Conservation (phyloP, 2,329 filamentous ascomycete species). For the Davidsoniella eucalypti region DNA sequence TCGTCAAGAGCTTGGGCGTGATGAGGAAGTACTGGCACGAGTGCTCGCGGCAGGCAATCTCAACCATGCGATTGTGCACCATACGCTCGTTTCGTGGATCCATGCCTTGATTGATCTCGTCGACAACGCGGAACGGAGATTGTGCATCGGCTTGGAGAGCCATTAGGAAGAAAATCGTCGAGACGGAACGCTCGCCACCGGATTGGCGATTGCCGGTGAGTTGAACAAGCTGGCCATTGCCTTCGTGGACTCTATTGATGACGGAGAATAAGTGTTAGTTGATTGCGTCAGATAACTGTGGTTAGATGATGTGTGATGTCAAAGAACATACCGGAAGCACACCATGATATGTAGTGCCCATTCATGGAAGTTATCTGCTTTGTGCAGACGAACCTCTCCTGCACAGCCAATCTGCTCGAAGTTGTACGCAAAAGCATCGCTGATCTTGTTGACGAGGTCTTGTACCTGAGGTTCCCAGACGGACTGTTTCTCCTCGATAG, state of each 20-base stretch:
- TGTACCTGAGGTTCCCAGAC: constrained; percentile 79
- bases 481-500: constrained; percentile 49
- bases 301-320: background rate
- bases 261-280: background rate
- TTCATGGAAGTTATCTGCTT: constrained; percentile 81
- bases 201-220: constrained; percentile 89
- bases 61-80: constrained; percentile 95
- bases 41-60: constrained; percentile 79
- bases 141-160: constrained; percentile 84
- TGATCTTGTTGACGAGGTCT: constrained; percentile 61
- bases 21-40: constrained; percentile 88
- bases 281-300: constrained; percentile 10
- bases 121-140: constrained; percentile 91
- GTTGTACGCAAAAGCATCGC: constrained; percentile 79
- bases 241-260: constrained; percentile 11
- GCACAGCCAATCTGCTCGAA: constrained; percentile 90
- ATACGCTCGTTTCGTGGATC: constrained; percentile 96
- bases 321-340: constrained; percentile 59
- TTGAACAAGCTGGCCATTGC: constrained; percentile 12
- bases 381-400: constrained; percentile 75
- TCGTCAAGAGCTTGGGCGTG: constrained; percentile 83
- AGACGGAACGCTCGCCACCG: constrained; percentile 87
- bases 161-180: constrained; percentile 98
- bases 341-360: constrained; percentile 93
- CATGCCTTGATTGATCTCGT: constrained; percentile 99